A percentile compares a stretch with the other conserved stretches of the same genome.
Evolutionary conservation across 202 grass and related monocot species (phyloP).

Genomic region (Panicum virgatum): DNA sequence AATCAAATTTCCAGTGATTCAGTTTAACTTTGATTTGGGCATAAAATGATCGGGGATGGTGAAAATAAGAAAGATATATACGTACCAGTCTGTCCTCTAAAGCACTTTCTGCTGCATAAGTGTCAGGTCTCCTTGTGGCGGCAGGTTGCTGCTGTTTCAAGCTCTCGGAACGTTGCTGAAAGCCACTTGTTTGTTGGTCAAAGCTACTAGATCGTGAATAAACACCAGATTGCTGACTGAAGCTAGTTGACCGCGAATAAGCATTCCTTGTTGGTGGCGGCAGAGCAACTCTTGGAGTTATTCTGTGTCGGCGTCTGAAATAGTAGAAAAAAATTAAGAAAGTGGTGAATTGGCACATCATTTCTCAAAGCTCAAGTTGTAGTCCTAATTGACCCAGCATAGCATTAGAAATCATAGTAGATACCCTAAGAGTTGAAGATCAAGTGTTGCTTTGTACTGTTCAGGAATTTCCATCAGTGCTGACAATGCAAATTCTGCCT

Average conservation of each 20-base stretch:
- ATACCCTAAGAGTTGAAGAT: constrained; percentile 92
- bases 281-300: constrained; percentile 58
- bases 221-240: constrained; percentile 51
- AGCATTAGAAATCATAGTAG: not conserved
- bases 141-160: constrained; percentile 49
- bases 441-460: constrained; percentile 95
- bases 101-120: constrained; percentile 54
- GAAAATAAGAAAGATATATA: constrained; percentile 26
- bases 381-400: not conserved
- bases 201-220: constrained; percentile 77
- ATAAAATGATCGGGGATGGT: not conserved
- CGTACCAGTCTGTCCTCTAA: constrained; percentile 67
- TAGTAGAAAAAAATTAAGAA: constrained; percentile 24
- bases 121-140: constrained; percentile 34
- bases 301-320: constrained; percentile 73
- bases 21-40: not conserved
- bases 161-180: constrained; percentile 42
- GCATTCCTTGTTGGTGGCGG: constrained; percentile 62
- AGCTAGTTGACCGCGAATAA: constrained; percentile 70
- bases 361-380: constrained; percentile 22
- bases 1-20: not conserved
- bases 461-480: constrained; percentile 97
- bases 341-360: constrained; percentile 13
- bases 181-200: constrained; percentile 53
- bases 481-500: constrained; percentile 84